Percentiles rank a stretch among this genome's conserved stretches.
Conservation (phyloP, 768 basidiomycete genomes). For the Collybia nuda region DNA sequence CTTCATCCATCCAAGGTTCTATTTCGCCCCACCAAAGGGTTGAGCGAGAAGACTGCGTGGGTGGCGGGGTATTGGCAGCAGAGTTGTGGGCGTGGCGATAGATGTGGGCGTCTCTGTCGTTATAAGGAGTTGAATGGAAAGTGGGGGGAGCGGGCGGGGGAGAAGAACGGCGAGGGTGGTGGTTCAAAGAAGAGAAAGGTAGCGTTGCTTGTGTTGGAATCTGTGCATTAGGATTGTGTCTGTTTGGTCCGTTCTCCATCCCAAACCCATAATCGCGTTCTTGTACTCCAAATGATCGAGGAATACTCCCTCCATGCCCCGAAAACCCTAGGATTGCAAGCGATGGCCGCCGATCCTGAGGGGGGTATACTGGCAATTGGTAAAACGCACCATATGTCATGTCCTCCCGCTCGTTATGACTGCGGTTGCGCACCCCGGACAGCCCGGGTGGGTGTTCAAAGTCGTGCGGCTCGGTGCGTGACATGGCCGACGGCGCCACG, state of each 20-base stretch:
- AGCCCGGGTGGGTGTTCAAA: conserved; percentile 35
- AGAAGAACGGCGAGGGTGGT: conserved; percentile 34
- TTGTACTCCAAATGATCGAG: conserved; percentile 25
- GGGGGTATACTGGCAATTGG: conserved; percentile 14
- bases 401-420: conserved; percentile 19
- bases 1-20: conserved; percentile 97
- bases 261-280: conserved; percentile 30
- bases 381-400: conserved; percentile 16
- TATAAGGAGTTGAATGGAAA: conserved; percentile 21
- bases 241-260: conserved; percentile 38
- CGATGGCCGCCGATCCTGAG: conserved; percentile 32
- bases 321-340: conserved; percentile 13
- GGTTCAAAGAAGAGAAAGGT: conserved; percentile 46
- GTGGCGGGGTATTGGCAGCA: conserved; percentile 21
- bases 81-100: conserved; percentile 22
- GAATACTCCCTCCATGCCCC: conserved; percentile 16
- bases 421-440: conserved; percentile 19
- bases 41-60: conserved; percentile 26
- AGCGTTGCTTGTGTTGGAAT: conserved; percentile 22
- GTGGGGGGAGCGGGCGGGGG: conserved; percentile 31
- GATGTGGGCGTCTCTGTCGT: conserved; percentile 30
- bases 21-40: conserved; percentile 88
- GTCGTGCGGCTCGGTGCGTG: conserved; percentile 41
- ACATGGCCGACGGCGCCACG: conserved; percentile 29
- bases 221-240: conserved; percentile 34